These are phyloP conservation scores for Silene latifolia DNA, from an alignment of 148 eudicot species.

Conservation along the genomic window DNA sequence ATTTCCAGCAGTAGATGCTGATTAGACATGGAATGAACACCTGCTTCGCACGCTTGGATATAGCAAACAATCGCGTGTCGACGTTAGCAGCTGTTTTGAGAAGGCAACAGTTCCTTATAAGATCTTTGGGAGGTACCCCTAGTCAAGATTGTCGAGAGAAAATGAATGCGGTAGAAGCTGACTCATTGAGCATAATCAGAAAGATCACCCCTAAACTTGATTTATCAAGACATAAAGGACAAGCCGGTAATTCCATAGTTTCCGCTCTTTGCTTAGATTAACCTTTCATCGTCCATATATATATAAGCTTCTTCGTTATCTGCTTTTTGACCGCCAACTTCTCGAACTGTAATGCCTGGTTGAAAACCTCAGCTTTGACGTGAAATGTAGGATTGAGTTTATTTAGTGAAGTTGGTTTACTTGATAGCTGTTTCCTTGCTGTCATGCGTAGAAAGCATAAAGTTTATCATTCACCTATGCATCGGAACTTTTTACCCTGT, in stretches of 20 bases:
- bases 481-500: background rate
- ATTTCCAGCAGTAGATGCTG: constrained; percentile 26
- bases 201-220: constrained; percentile 72
- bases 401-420: too few species aligned
- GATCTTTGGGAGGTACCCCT: constrained; percentile 44
- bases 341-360: background rate
- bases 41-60: constrained; percentile 26
- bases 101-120: constrained; percentile 58
- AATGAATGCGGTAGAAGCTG: constrained; percentile 52
- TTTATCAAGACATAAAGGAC: constrained; percentile 70
- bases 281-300: background rate
- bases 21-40: constrained; percentile 37
- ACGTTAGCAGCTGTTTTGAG: constrained; percentile 45
- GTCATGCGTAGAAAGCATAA: background rate
- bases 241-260: constrained; percentile 62
- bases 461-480: background rate
- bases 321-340: background rate
- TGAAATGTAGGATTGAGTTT: background rate
- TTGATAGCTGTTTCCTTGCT: background rate
- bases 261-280: background rate
- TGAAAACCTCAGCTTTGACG: background rate
- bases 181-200: constrained; percentile 54
- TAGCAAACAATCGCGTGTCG: constrained; percentile 26
- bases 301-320: background rate
- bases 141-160: constrained; percentile 25